Conservation (phyloP, 2,329 filamentous ascomycete genomes). For the Tolypocladium ovalisporum region DNA sequence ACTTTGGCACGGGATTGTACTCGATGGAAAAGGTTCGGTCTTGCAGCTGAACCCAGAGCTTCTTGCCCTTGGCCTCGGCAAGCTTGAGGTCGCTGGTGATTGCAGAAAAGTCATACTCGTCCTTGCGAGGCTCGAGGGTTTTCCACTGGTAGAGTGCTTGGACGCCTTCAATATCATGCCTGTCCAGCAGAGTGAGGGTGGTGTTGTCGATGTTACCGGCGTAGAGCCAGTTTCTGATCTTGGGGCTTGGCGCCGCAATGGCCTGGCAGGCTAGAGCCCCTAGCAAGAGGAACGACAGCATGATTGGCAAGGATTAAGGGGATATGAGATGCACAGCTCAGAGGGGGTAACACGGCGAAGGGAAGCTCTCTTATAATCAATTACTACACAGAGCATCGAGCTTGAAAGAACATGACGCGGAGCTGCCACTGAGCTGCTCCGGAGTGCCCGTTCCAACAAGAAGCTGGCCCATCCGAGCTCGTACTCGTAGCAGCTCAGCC, state of each 20-base stretch:
- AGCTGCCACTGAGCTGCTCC: background rate
- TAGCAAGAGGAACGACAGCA: background rate
- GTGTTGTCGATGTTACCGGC: background rate
- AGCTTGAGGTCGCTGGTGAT: constrained; percentile 18
- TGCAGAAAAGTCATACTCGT: background rate
- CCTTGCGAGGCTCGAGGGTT: background rate
- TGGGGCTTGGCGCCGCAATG: background rate
- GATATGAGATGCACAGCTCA: too few relatives aligned
- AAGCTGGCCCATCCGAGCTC: background rate
- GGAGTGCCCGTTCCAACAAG: background rate
- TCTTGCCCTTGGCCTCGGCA: constrained; percentile 8
- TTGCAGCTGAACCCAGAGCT: constrained; percentile 11
- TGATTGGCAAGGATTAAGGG: background rate
- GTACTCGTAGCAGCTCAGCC: background rate
- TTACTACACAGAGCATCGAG: background rate
- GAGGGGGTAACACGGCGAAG: background rate
- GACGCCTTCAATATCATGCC: background rate
- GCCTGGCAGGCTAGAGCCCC: background rate
- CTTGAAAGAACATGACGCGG: background rate
- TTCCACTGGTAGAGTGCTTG: background rate
- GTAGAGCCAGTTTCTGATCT: background rate
- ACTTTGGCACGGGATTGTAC: constrained; percentile 7
- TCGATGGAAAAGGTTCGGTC: constrained; percentile 6
- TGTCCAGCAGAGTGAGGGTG: background rate
- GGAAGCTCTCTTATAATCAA: background rate